Conservation (phyloP, 2,329 filamentous ascomycete genomes). For the Penicillium sp. region DNA sequence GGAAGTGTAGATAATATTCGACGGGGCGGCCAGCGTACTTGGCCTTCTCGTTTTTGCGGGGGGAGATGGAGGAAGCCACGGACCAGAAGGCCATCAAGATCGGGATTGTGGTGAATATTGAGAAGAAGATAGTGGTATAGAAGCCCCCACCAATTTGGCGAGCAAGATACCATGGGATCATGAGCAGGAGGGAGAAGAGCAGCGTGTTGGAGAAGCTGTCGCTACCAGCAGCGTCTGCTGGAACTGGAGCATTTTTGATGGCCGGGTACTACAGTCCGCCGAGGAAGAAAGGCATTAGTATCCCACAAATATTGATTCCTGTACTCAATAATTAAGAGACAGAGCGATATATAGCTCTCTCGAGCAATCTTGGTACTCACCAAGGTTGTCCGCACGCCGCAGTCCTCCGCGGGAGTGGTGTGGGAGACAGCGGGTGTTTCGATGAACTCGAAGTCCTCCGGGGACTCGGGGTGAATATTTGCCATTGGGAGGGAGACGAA, state of each 20-base stretch:
- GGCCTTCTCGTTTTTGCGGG: slow-evolving; percentile 91
- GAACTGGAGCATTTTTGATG: slow-evolving; percentile 93
- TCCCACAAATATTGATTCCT: background rate
- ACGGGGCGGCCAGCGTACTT: slow-evolving; percentile 83
- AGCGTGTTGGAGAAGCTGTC: slow-evolving; percentile 86
- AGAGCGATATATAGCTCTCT: background rate
- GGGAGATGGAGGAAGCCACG: slow-evolving; percentile 76
- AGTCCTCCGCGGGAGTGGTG: slow-evolving; percentile 58
- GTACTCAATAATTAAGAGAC: background rate
- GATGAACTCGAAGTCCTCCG: slow-evolving; percentile 58
- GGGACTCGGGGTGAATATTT: slow-evolving; percentile 51
- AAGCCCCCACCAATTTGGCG: slow-evolving; percentile 84
- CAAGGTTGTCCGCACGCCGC: slow-evolving; percentile 65
- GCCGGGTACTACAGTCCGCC: slow-evolving; percentile 68
- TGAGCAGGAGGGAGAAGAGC: slow-evolving; percentile 71
- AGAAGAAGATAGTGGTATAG: slow-evolving; percentile 87
- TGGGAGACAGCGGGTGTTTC: slow-evolving; percentile 64
- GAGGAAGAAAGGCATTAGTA: slow-evolving; percentile 9
- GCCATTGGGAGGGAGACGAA: slow-evolving; percentile 40
- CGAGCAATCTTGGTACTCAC: slow-evolving; percentile 48
- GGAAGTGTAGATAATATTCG: slow-evolving; percentile 75
- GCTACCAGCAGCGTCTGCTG: slow-evolving; percentile 82
- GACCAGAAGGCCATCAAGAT: slow-evolving; percentile 85
- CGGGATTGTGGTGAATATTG: slow-evolving; percentile 76
- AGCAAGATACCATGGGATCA: slow-evolving; percentile 78